Evolutionary conservation across 169 alveolate species (phyloP), one percentile per base, ranked within the genome.

Genomic region (Eimeria acervulina): DNA sequence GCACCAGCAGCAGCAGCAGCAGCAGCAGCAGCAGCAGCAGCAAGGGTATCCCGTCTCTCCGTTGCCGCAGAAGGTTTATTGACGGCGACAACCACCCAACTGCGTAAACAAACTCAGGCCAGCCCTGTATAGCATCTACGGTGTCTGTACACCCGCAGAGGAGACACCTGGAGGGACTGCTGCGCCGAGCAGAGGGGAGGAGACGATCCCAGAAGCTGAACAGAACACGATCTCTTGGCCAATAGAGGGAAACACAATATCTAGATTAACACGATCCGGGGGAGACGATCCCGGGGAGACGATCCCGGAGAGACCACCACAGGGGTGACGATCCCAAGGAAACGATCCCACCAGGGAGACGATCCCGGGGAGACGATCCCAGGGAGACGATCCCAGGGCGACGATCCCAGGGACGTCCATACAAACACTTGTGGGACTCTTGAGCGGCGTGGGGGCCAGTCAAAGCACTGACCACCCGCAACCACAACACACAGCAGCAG

Each of bases 261-360:
- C n/a, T n/a, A n/a, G n/a, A n/a, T n/a, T n/a, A n/a, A n/a, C n/a
- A 51, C 59, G 59, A 51, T 1, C 59, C 59, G 21, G 15, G 59
- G 59, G 59, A 51, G 59, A 51, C 59, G 59, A 51, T 51, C 59
- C 59, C 59, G 15, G 21, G 59, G 59, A 51, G 59, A 51, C 59
- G 59, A 74, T 74, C 85, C 85, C 85, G 31, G 51, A 23, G 80
- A 74, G 85, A 38, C 85, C 52, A 74, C 31, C 85, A 42, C 85
- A 26, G 52, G 47, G 51, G n/a, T n/a, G 59, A 17, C 59, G 59
- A 51, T 17, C 15, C 7, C 21, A 51, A 17, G 74, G 74, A 63
- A n/a, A 13, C 74, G 74, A 63, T 63, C 74, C 74, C 74, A 21
- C 7, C 7, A 51, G 15, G 15, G 15, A 51, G 21, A 51, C 59